Evolutionary conservation across 75 land plant species (phyloP).

Genomic region (Larix kaempferi): DNA sequence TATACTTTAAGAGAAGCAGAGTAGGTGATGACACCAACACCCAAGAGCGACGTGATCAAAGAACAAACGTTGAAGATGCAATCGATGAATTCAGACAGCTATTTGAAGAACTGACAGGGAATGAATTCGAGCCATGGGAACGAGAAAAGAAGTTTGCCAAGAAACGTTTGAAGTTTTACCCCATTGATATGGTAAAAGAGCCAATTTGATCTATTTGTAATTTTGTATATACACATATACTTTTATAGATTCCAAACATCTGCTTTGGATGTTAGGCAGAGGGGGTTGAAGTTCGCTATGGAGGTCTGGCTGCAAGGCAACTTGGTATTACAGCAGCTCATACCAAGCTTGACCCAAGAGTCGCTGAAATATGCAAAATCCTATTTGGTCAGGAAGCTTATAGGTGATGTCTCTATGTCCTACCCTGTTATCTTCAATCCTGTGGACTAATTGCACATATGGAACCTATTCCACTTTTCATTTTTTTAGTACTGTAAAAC

Average conservation of each 20-base stretch:
- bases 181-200: slow-evolving; percentile 60
- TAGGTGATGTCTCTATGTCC: slow-evolving; percentile 18
- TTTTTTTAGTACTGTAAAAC: neutral
- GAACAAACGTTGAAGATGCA: slow-evolving; percentile 25
- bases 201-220: too few relatives aligned
- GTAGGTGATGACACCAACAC: slow-evolving; percentile 48
- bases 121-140: slow-evolving; percentile 84
- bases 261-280: slow-evolving; percentile 30
- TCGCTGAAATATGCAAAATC: slow-evolving; percentile 59
- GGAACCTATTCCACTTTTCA: too few relatives aligned
- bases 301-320: slow-evolving; percentile 58
- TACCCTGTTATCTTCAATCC: too few relatives aligned
- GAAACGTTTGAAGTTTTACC: slow-evolving; percentile 52
- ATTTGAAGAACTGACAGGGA: slow-evolving; percentile 70
- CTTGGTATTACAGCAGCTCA: slow-evolving; percentile 63
- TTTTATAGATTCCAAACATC: too few relatives aligned
- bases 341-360: slow-evolving; percentile 53
- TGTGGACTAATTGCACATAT: too few relatives aligned
- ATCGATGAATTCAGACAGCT: slow-evolving; percentile 53
- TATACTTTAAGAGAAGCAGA: slow-evolving; percentile 64
- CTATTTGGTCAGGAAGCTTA: slow-evolving; percentile 68
- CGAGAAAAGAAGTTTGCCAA: slow-evolving; percentile 70
- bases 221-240: too few relatives aligned
- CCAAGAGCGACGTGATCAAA: slow-evolving; percentile 58
- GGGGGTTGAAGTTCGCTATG: slow-evolving; percentile 61